These are phyloP conservation scores for Boletus eberwhitei DNA, from an alignment of 768 basidiomycete species.

Conservation along the genomic window DNA sequence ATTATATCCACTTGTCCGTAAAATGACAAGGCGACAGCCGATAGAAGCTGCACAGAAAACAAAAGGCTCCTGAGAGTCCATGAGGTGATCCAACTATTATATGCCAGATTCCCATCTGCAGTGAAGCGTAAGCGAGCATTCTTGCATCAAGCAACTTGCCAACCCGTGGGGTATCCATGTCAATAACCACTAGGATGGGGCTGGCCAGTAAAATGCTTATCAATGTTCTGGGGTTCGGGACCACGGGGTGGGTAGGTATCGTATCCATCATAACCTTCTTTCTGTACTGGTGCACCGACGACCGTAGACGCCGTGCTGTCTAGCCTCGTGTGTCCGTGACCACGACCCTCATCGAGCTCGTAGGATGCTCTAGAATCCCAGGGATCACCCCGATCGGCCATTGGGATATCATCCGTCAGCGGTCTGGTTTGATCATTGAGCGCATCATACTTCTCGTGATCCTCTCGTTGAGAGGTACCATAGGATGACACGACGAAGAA, in stretches of 20 bases:
- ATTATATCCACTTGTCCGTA: conserved; percentile 1
- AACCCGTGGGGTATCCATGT: conserved; percentile 2
- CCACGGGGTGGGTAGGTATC: conserved; percentile 25
- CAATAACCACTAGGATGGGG: conserved; percentile 48
- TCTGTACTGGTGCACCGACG: conserved; percentile 46
- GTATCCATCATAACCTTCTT: conserved; percentile 37
- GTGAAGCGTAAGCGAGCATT: neutral
- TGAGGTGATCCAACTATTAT: neutral
- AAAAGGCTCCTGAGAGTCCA: conserved; percentile 8
- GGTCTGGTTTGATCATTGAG: conserved; percentile 58
- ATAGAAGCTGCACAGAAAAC: neutral
- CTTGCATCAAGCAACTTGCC: neutral
- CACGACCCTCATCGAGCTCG: conserved; percentile 33
- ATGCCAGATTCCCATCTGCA: neutral
- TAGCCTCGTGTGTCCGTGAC: conserved; percentile 49
- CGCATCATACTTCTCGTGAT: conserved; percentile 77
- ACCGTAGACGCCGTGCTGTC: conserved; percentile 62
- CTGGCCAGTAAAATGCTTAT: conserved; percentile 28
- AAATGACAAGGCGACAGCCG: neutral
- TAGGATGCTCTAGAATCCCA: conserved; percentile 63
- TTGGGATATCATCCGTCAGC: conserved; percentile 56
- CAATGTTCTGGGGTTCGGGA: conserved; percentile 30
- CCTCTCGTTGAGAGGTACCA: conserved; percentile 66
- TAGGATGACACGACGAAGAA: conserved; percentile 57
- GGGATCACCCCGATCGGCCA: conserved; percentile 62